phyloP scores from a whole-genome alignment of 257 asterid genomes.

The Parsonsia alboflavescens region DNA sequence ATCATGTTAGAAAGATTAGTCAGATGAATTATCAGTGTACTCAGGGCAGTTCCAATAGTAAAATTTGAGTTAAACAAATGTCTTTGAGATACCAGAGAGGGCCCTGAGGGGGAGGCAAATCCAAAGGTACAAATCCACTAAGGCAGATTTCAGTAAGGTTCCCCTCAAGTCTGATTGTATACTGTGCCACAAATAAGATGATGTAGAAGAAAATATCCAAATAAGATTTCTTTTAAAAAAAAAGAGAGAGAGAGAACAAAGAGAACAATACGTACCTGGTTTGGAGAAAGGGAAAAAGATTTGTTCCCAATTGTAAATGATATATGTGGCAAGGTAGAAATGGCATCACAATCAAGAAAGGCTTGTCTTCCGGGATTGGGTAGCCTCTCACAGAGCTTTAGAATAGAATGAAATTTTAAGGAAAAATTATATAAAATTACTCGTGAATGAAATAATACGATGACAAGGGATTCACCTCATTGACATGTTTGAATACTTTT shows the following conservation, averaged over 20 bases:
- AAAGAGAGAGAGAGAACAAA: neutral
- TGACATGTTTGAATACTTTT: constrained; percentile 33
- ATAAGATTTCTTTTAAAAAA: neutral
- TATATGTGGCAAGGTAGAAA: constrained; percentile 25
- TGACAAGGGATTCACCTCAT: constrained; percentile 16
- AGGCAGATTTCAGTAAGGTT: constrained; percentile 19
- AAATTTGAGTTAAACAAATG: neutral
- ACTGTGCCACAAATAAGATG: constrained; percentile 10
- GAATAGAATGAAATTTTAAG: neutral
- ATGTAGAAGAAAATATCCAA: neutral
- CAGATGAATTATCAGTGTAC: no score
- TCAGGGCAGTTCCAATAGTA: neutral
- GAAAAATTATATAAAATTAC: neutral
- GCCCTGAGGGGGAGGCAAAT: constrained; percentile 26
- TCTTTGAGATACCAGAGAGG: constrained; percentile 35
- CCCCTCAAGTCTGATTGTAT: constrained; percentile 24
- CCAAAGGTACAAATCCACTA: constrained; percentile 31
- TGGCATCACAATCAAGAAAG: constrained; percentile 21
- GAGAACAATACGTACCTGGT: constrained; percentile 18
- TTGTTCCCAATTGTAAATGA: constrained; percentile 27
- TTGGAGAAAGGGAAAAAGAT: constrained; percentile 31
- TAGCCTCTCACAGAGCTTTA: constrained; percentile 31
- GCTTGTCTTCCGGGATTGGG: constrained; percentile 31
- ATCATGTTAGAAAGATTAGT: neutral
- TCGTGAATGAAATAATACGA: neutral